These are phyloP conservation scores for Pseudogymnoascus sp. DNA, from an alignment of 2,329 filamentous ascomycete genomes.

Conservation along the genomic window DNA sequence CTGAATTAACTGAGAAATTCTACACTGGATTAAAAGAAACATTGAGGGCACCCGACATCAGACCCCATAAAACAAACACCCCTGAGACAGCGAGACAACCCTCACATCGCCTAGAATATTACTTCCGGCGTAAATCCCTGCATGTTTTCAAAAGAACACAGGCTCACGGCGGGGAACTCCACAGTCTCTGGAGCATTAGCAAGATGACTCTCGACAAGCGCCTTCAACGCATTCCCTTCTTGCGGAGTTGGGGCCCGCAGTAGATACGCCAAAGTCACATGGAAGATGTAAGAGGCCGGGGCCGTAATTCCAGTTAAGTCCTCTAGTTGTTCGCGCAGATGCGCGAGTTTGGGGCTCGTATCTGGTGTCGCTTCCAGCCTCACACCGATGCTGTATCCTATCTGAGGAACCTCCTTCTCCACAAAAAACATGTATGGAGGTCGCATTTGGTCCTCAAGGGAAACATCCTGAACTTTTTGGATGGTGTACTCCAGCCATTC, in stretches of 20 bases:
- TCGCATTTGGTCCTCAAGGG: neutral
- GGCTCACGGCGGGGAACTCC: neutral
- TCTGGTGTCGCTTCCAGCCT: neutral
- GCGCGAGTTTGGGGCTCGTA: neutral
- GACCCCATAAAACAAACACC: neutral
- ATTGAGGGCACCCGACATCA: neutral
- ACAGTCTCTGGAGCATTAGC: neutral
- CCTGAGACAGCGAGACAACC: neutral
- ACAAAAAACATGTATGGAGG: neutral
- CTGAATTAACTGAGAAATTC: neutral
- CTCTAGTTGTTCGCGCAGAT: neutral
- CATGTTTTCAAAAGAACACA: neutral
- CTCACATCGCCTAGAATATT: neutral
- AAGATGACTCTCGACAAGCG: neutral
- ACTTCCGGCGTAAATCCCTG: neutral
- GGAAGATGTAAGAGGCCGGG: neutral
- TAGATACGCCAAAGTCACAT: neutral
- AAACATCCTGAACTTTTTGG: neutral
- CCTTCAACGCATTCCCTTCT: neutral
- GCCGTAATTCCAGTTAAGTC: neutral
- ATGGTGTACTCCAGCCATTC: neutral
- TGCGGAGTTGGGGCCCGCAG: neutral
- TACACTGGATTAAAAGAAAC: neutral
- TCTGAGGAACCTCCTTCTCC: neutral
- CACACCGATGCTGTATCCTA: neutral